Evolutionary conservation across 306 rosid species (phyloP).

Genomic region (Herpetospermum pedunculosum): DNA sequence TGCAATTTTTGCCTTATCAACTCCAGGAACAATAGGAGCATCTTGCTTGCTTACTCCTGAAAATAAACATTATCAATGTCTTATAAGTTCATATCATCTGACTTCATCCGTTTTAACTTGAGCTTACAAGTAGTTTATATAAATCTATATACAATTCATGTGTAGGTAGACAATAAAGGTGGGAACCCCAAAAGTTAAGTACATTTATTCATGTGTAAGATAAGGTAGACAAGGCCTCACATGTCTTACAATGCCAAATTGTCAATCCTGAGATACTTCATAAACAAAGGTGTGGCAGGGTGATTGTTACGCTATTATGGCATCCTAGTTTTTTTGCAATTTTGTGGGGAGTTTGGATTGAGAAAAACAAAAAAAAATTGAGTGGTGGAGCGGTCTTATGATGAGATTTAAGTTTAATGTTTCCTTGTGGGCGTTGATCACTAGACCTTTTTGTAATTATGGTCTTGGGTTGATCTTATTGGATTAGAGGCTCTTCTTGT

Average conservation of each 20-base stretch:
- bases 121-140: background rate
- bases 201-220: background rate
- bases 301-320: no score
- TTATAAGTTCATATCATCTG: background rate
- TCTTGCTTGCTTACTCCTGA: slow-evolving; percentile 16
- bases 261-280: background rate
- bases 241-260: background rate
- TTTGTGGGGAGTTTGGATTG: no score
- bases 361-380: no score
- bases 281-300: no score
- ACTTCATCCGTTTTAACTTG: background rate
- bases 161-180: background rate
- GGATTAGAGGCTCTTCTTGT: no score
- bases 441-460: no score
- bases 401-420: no score
- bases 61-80: background rate
- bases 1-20: slow-evolving; percentile 14
- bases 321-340: no score
- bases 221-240: background rate
- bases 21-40: slow-evolving; percentile 18
- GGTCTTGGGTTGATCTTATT: no score
- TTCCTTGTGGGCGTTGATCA: no score
- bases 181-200: background rate
- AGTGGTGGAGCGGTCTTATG: no score
- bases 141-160: background rate